Evolutionary conservation across 2,329 filamentous ascomycete species (phyloP), one percentile per base, ranked within the genome.

Genomic region (Trichoderma sp.): DNA sequence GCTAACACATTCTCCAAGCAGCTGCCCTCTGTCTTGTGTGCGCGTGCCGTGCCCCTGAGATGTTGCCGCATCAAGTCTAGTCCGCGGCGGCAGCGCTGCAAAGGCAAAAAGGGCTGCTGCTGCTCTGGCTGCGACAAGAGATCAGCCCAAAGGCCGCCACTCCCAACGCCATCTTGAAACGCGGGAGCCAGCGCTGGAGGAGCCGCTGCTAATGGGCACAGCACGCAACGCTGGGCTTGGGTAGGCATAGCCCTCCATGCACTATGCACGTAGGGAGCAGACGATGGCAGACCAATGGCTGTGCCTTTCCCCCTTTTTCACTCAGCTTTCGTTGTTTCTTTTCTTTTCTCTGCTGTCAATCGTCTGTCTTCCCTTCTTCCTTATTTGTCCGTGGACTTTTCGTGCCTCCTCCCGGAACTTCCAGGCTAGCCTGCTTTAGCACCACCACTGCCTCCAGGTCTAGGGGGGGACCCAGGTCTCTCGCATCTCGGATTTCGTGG

Each of bases 31-130:
- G 56, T 10, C 33, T 35, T 13, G 33, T 35, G 33, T 37, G 64
- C 59, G 61, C 49, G 61, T 59, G 56, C 55, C 43, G 27, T 68
- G 27, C 58, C 63, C 63, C 63, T 67, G 63, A 67, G 63, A 67
- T 59, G 63, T 61, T 68, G 49, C 66, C 58, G 49, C 49, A 52
- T 68, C 58, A 55, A 61, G 57, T 56, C 66, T 68, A 68, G 66
- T 21, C 37, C 49, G 29, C 21, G 35, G 63, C 63, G 55, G 63
- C 57, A 66, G 63, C 63, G 53, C 63, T 66, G 37, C 37, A 40
- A 49, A 49, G 33, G 40, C 37, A 58, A 66, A 66, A 56, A 19
- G 43, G 29, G 29, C 27, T 31, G 52, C 49, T 47, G 52, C 49
- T 57, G 52, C 49, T 56, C 29, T 31, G 27, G 19, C 29, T 53